Base-by-base conservation (phyloP, 441 rosid species). In the Biscutella laevigata region DNA sequence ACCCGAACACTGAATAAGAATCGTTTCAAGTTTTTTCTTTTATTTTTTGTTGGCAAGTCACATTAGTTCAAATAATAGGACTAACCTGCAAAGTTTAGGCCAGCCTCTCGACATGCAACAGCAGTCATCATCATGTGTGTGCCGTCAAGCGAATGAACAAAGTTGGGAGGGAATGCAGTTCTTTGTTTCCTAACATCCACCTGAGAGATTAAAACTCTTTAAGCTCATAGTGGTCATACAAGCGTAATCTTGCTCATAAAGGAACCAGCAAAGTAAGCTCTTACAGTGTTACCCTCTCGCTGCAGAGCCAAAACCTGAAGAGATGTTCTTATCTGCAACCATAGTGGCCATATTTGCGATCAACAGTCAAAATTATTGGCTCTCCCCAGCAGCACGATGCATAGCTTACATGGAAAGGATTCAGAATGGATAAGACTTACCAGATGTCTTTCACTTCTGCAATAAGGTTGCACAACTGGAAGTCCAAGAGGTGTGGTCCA, bases 51-150 rank as follows among this genome's bases (percentile, higher is more conserved):
- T 27, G 42, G 37, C 22, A 25, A 35, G 49, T 6, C n/a, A n/a
- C 3, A 45, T 30, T 9, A 35, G 37, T 39, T 46, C 3, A 24
- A 30, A 27, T 29, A 39, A 49, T 14, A 53, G 37, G 33, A 68
- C 66, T 45, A 48, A 88, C 98, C 98, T 71, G 94, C 96, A 80
- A 91, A 91, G 74, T 68, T 71, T 57, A 91, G 67, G 48, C 85
- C 83, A 8, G 94, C 94, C 50, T 85, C 91, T 64, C 78, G 75
- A 73, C 98, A 88, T 52, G 98, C 94, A 61, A 91, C 69, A 49
- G 98, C 96, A 54, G 98, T 91, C 96, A 88, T 86, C 98, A 92
- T 92, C 98, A 92, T 88, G 80, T 92, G 98, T 47, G 98, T 73
- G 39, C 98, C 91, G 10, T 92, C 96, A 48, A 92, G 81, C 1